Evolutionary conservation across 805 yeast species (phyloP).

Genomic region (Monosporozyma servazzii): DNA sequence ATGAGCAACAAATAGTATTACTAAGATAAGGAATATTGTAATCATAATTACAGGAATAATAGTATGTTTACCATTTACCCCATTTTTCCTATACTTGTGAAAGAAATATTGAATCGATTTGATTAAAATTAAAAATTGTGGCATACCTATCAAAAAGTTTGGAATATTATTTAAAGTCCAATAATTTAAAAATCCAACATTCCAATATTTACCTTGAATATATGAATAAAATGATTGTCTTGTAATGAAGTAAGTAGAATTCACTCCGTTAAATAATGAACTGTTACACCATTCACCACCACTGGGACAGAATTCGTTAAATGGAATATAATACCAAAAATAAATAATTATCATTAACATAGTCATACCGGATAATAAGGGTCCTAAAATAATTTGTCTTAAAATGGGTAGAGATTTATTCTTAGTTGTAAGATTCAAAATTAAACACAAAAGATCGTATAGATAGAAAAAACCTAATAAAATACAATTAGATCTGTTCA

Average conservation of each 20-base stretch:
- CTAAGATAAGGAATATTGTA: slow-evolving; percentile 36
- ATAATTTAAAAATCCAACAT: slow-evolving; percentile 67
- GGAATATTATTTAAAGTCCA: slow-evolving; percentile 81
- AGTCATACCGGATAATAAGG: slow-evolving; percentile 48
- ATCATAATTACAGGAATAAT: slow-evolving; percentile 34
- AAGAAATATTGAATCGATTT: slow-evolving; percentile 34
- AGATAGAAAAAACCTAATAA: slow-evolving; percentile 61
- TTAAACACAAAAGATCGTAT: slow-evolving; percentile 39
- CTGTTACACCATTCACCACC: slow-evolving; percentile 71
- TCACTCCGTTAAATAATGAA: neutral
- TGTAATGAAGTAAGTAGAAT: slow-evolving; percentile 9
- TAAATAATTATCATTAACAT: slow-evolving; percentile 39
- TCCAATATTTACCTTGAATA: slow-evolving; percentile 81
- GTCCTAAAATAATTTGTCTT: slow-evolving; percentile 12
- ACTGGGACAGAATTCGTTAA: slow-evolving; percentile 52
- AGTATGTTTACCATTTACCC: slow-evolving; percentile 13
- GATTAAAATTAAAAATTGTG: slow-evolving; percentile 44
- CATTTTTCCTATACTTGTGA: slow-evolving; percentile 29
- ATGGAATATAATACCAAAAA: slow-evolving; percentile 45
- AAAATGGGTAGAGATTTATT: slow-evolving; percentile 4
- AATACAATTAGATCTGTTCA: slow-evolving; percentile 68
- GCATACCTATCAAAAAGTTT: slow-evolving; percentile 68
- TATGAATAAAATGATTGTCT: slow-evolving; percentile 45
- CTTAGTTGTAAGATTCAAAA: neutral
- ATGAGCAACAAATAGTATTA: slow-evolving; percentile 60